Conservation (phyloP, 768 basidiomycete genomes). For the Boletellus emodensis region DNA sequence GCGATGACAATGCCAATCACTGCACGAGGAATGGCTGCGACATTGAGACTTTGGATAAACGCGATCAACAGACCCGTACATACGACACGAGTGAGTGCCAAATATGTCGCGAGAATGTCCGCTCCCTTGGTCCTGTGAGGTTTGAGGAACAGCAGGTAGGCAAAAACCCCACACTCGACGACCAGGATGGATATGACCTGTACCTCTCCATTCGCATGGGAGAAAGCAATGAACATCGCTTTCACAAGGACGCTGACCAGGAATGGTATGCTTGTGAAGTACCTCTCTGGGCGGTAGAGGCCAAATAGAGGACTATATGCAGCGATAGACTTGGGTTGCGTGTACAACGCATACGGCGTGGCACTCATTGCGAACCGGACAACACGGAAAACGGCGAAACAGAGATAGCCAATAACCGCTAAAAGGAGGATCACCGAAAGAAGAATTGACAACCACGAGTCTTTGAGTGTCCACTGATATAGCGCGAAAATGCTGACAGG, state of each 20-base stretch:
- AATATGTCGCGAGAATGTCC: slow-evolving; percentile 63
- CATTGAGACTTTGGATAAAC: slow-evolving; percentile 61
- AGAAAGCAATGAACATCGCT: slow-evolving; percentile 69
- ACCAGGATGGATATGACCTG: slow-evolving; percentile 68
- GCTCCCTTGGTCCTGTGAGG: slow-evolving; percentile 68
- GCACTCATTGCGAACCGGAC: slow-evolving; percentile 43
- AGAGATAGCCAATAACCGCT: slow-evolving; percentile 44
- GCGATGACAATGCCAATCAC: slow-evolving; percentile 74
- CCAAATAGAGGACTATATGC: slow-evolving; percentile 59
- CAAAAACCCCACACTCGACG: slow-evolving; percentile 59
- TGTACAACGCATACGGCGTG: slow-evolving; percentile 38
- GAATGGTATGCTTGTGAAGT: slow-evolving; percentile 60
- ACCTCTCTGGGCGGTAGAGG: slow-evolving; percentile 62
- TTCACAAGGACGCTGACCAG: slow-evolving; percentile 59
- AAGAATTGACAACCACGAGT: slow-evolving; percentile 83
- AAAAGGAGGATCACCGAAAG: slow-evolving; percentile 71
- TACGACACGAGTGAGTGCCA: slow-evolving; percentile 64
- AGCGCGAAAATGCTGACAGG: slow-evolving; percentile 77
- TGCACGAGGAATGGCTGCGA: slow-evolving; percentile 75
- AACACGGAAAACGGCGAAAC: slow-evolving; percentile 46
- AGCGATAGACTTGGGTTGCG: slow-evolving; percentile 34
- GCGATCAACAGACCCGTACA: slow-evolving; percentile 72
- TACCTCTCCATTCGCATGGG: slow-evolving; percentile 53
- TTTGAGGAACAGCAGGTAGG: slow-evolving; percentile 48
- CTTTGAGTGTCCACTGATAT: slow-evolving; percentile 87